These are phyloP conservation scores for Aspergillus neoniger DNA, from an alignment of 2,329 filamentous ascomycete species.

Conservation along the genomic window DNA sequence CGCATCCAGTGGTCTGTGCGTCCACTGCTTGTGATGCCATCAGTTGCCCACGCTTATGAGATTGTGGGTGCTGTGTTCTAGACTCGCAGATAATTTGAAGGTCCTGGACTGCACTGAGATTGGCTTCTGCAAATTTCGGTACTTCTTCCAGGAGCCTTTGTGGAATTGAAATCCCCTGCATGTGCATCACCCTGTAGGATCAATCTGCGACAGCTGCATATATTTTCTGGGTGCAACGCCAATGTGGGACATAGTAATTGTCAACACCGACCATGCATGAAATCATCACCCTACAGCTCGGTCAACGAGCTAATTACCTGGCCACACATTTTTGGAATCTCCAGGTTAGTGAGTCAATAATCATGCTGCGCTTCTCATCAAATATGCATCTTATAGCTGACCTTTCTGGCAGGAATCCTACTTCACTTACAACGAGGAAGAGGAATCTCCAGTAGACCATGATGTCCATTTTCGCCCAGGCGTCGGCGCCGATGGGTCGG, in stretches of 20 bases:
- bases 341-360: slow-evolving; percentile 62
- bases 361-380: not conserved
- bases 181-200: not conserved
- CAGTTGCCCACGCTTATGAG: not conserved
- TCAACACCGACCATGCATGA: slow-evolving; percentile 70
- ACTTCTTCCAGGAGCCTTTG: not conserved
- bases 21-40: slow-evolving; percentile 7
- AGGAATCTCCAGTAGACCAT: slow-evolving; percentile 71
- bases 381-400: slow-evolving; percentile 7
- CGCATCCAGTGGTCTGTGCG: slow-evolving; percentile 10
- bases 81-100: not conserved
- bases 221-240: not conserved
- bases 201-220: slow-evolving; percentile 7
- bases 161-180: not conserved
- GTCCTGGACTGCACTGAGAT: not conserved
- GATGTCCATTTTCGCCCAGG: slow-evolving; percentile 87
- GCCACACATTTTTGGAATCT: slow-evolving; percentile 98
- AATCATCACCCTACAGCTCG: slow-evolving; percentile 90
- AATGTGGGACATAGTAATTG: not conserved
- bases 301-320: slow-evolving; percentile 87
- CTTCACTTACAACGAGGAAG: slow-evolving; percentile 78
- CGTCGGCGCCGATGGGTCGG: slow-evolving; percentile 75
- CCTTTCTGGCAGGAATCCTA: slow-evolving; percentile 76
- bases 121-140: not conserved
- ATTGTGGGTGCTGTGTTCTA: not conserved